Percentiles rank a stretch among this genome's conserved stretches.
These are phyloP conservation scores for Rhizopus arrhizus DNA, from an alignment of 371 early-diverging fungal species.

Conservation along the genomic window DNA sequence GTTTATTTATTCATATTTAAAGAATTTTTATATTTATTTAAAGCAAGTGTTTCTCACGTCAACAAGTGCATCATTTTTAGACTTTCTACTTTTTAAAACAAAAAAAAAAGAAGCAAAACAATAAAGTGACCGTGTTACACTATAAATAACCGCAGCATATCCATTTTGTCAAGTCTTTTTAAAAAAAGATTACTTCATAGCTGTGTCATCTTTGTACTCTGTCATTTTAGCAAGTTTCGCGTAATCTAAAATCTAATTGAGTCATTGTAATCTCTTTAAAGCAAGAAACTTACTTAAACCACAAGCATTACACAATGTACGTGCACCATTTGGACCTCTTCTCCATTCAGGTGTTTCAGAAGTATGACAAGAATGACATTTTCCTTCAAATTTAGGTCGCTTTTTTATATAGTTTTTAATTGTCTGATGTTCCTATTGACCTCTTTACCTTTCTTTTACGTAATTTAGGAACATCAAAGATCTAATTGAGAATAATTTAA, in stretches of 20 bases:
- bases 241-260: conserved; percentile 19
- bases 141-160: too few relatives aligned
- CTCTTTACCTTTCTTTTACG: conserved; percentile 32
- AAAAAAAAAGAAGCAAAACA: too few relatives aligned
- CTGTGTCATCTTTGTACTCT: too few relatives aligned
- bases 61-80: too few relatives aligned
- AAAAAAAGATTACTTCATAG: too few relatives aligned
- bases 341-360: conserved; percentile 75
- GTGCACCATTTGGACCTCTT: conserved; percentile 70
- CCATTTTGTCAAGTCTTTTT: too few relatives aligned
- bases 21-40: too few relatives aligned
- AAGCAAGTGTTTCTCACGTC: too few relatives aligned
- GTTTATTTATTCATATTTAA: too few relatives aligned
- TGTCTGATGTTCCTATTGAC: not conserved
- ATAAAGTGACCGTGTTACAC: too few relatives aligned
- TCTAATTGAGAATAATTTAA: not conserved
- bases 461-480: not conserved
- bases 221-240: conserved; percentile 24
- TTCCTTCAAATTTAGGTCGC: conserved; percentile 49
- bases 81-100: too few relatives aligned
- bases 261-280: not conserved
- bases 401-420: conserved; percentile 22
- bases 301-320: conserved; percentile 71
- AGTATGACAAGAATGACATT: conserved; percentile 63
- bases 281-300: conserved; percentile 56